Base-by-base conservation (phyloP, 1,139 yeast genomes). In the Williopsis jadinii region DNA sequence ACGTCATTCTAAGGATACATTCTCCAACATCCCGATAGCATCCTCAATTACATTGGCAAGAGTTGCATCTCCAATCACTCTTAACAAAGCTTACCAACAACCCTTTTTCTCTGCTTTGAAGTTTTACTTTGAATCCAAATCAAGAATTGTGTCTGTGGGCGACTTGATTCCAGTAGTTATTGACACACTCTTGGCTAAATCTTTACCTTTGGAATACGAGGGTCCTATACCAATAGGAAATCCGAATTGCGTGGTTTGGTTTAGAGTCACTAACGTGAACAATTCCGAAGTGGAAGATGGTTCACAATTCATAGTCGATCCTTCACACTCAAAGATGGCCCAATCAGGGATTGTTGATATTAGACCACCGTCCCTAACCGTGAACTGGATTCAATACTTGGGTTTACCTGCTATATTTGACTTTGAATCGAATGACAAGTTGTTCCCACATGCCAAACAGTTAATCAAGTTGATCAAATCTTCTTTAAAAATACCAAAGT, bases 231-330 rank as follows among this genome's bases (percentile, higher is more conserved):
- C 87, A 0, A 63, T 66, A 2, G 86, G 87, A 0, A 73, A 69
- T 34, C 80, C 86, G 0, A 88, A 88, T 56, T 71, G 78, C 0
- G 75, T 90, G 11, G 95, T 92, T 0, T 92, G 97, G 97, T 90
- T 88, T 60, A 77, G 76, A 51, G 66, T 75, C 9, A 65, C 73
- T 0, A 66, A 59, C 4, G 48, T 60, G 24, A 49, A 52, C 27
- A 58, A 59, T 3, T 58, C 56, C 2, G 61, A 68, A 0, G 58
- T 60, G 3, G 42, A 48, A 2, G 59, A 55, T 6, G 51, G 48
- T 2, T 42, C 45, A 2, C 87, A 82, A 51, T 82, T 65, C 49
- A 56, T 80, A 0, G 72, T 86, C 37, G 87, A 83, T 57, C 79
- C 94, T 0, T 62, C 60, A 2, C 47, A 42, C 34, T 53, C 63